These are phyloP conservation scores for Leccinum cinnamomeum DNA, from an alignment of 1,284 basidiomycete species.

Conservation along the genomic window DNA sequence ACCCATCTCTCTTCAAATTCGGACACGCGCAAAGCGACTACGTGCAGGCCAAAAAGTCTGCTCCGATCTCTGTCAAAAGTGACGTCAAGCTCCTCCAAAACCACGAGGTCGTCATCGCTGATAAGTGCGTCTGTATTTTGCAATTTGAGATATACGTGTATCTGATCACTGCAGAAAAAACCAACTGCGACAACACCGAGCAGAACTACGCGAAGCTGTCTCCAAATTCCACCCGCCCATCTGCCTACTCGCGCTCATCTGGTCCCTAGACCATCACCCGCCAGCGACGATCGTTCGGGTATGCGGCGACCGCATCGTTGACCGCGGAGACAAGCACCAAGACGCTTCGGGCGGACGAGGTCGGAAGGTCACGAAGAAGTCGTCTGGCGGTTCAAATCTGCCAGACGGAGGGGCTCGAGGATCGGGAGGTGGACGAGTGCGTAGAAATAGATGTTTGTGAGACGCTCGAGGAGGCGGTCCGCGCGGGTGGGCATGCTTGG, in stretches of 20 bases:
- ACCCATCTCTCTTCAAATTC: slow-evolving; percentile 71
- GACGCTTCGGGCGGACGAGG: slow-evolving; percentile 61
- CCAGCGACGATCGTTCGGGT: slow-evolving; percentile 64
- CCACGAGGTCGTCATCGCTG: slow-evolving; percentile 83
- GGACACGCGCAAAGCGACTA: slow-evolving; percentile 94
- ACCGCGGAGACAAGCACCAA: slow-evolving; percentile 84
- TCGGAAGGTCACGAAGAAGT: slow-evolving; percentile 62
- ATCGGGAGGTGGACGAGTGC: slow-evolving; percentile 60
- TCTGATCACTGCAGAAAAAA: slow-evolving; percentile 67
- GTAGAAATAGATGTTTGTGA: slow-evolving; percentile 68
- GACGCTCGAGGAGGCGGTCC: slow-evolving; percentile 55
- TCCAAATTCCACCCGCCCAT: slow-evolving; percentile 48
- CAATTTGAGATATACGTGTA: background rate
- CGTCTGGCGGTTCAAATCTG: slow-evolving; percentile 75
- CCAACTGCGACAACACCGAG: slow-evolving; percentile 77
- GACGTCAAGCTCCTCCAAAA: slow-evolving; percentile 62
- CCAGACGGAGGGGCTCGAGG: slow-evolving; percentile 62
- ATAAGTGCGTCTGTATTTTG: slow-evolving; percentile 59
- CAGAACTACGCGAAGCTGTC: slow-evolving; percentile 59
- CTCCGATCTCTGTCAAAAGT: slow-evolving; percentile 75
- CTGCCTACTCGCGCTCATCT: slow-evolving; percentile 78
- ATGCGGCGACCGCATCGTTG: slow-evolving; percentile 71
- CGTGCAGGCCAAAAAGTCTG: slow-evolving; percentile 77
- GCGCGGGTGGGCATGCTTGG: slow-evolving; percentile 55
- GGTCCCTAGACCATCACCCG: slow-evolving; percentile 59